phyloP scores from a whole-genome alignment of 2,329 filamentous ascomycete species.

The Aspergillus sp. region DNA sequence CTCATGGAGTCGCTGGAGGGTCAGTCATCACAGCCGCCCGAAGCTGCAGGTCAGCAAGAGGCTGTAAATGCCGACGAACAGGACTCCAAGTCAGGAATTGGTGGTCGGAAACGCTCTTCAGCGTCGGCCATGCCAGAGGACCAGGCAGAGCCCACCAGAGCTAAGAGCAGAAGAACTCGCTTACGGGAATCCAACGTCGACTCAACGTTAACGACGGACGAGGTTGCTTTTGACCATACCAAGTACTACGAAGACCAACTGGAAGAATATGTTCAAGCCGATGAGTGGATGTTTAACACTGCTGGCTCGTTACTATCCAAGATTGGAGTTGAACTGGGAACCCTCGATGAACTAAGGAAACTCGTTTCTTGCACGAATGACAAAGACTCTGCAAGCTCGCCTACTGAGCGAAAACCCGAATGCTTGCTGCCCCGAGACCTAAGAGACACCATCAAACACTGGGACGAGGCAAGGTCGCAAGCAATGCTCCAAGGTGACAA shows the following conservation, averaged over 20 bases:
- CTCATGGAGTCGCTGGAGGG: constrained; percentile 36
- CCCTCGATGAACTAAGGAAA: constrained; percentile 39
- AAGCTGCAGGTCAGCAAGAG: constrained; percentile 21
- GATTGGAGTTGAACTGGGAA: constrained; percentile 48
- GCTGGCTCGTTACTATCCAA: constrained; percentile 53
- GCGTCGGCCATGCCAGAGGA: constrained; percentile 61
- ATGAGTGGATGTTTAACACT: constrained; percentile 58
- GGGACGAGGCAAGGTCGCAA: constrained; percentile 47
- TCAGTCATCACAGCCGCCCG: constrained; percentile 24
- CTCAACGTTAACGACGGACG: constrained; percentile 43
- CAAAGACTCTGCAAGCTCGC: constrained; percentile 18
- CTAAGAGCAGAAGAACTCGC: constrained; percentile 60
- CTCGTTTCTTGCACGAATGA: constrained; percentile 20
- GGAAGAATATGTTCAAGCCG: constrained; percentile 53
- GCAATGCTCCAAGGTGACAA: constrained; percentile 49
- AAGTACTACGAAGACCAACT: constrained; percentile 58
- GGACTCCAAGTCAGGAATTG: constrained; percentile 38
- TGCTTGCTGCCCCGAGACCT: constrained; percentile 43
- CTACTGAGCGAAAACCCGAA: constrained; percentile 19
- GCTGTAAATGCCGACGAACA: constrained; percentile 24
- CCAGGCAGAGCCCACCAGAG: constrained; percentile 54
- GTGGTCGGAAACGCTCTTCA: constrained; percentile 59
- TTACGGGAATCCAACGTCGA: constrained; percentile 58
- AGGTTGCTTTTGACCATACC: constrained; percentile 50
- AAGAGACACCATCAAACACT: constrained; percentile 39